These are phyloP conservation scores for Ophiosphaerella korrae DNA, from an alignment of 2,329 filamentous ascomycete species.

Conservation along the genomic window DNA sequence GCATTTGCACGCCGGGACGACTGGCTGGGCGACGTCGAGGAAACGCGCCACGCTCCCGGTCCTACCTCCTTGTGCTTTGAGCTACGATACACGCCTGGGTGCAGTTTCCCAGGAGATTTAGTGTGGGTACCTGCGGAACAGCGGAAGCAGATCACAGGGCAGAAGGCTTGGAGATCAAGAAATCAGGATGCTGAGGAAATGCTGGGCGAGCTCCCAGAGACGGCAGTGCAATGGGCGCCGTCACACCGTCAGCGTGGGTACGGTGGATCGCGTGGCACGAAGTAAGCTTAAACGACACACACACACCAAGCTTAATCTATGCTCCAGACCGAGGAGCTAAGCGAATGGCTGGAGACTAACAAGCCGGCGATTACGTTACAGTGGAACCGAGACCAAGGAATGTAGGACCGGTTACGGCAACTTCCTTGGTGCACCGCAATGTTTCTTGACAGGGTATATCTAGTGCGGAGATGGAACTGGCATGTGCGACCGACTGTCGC, in stretches of 20 bases:
- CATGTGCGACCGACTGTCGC: constrained; percentile 1
- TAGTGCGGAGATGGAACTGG: neutral
- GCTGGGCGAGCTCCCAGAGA: neutral
- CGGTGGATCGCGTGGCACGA: constrained; percentile 32
- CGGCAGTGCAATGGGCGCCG: constrained; percentile 8
- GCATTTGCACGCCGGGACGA: constrained; percentile 9
- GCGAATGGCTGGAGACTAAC: constrained; percentile 27
- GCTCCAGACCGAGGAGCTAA: constrained; percentile 24
- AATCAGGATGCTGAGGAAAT: neutral
- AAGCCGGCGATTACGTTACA: constrained; percentile 33
- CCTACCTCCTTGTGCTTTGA: neutral
- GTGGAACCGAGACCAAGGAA: constrained; percentile 40
- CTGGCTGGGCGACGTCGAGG: constrained; percentile 6
- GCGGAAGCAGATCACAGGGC: neutral
- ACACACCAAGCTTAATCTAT: constrained; percentile 38
- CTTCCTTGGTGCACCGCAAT: constrained; percentile 18
- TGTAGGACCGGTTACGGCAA: constrained; percentile 7
- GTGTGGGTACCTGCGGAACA: neutral
- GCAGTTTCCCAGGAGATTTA: too few relatives aligned
- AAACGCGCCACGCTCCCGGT: constrained; percentile 1
- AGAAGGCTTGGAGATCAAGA: constrained; percentile 3
- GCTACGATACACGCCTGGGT: too few relatives aligned
- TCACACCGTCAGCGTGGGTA: constrained; percentile 34
- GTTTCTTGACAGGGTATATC: neutral
- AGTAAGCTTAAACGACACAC: constrained; percentile 44